phyloP scores from a whole-genome alignment of 2,329 filamentous ascomycete genomes.

The Penicillium rolfsii region DNA sequence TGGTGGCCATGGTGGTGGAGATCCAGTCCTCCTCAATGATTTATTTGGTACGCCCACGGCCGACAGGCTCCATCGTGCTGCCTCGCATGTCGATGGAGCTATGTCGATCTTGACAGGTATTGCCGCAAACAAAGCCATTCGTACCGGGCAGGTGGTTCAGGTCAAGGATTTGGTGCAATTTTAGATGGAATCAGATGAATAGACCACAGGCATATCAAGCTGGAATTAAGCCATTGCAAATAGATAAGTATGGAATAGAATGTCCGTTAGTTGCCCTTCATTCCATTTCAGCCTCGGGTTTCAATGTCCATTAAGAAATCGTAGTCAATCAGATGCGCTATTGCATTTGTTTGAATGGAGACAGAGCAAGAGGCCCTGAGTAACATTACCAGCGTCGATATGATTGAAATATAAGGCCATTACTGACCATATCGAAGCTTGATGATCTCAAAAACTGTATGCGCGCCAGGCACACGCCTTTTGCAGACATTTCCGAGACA shows the following conservation, averaged over 20 bases:
- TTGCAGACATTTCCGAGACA: neutral
- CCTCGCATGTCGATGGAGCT: slow-evolving; percentile 62
- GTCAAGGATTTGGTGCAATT: slow-evolving; percentile 52
- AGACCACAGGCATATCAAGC: neutral
- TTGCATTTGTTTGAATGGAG: neutral
- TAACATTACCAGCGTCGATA: neutral
- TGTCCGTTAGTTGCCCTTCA: neutral
- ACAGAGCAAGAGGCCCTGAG: neutral
- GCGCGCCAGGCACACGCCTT: neutral
- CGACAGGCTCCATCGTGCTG: slow-evolving; percentile 59
- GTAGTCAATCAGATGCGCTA: neutral
- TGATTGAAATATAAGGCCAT: neutral
- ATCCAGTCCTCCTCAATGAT: slow-evolving; percentile 60
- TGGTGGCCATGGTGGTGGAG: slow-evolving; percentile 65
- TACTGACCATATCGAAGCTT: neutral
- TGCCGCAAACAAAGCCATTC: slow-evolving; percentile 61
- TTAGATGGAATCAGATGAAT: neutral
- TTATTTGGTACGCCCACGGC: slow-evolving; percentile 54
- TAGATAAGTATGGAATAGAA: neutral
- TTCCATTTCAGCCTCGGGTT: neutral
- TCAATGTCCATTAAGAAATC: neutral
- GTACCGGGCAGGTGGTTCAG: slow-evolving; percentile 59
- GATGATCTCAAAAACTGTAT: neutral
- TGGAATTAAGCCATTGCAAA: neutral
- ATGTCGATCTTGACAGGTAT: slow-evolving; percentile 64